Evolutionary conservation across 306 rosid genomes (phyloP).

Genomic region (Pterocarpus santalinus): DNA sequence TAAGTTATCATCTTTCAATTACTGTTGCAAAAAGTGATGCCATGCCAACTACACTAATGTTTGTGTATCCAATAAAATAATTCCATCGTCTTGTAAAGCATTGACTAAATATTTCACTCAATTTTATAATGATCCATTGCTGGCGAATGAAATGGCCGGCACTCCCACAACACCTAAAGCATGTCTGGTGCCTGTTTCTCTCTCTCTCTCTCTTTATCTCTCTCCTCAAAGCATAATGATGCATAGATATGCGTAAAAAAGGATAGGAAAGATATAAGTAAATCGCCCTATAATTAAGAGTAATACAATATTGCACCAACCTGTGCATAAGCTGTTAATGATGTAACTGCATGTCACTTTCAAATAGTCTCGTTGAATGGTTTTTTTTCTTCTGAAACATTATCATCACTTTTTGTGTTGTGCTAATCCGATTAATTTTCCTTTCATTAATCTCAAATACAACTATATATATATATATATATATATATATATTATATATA

Average conservation of each 20-base stretch:
- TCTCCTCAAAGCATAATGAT: background rate
- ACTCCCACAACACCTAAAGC: background rate
- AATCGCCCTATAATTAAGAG: background rate
- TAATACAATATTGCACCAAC: background rate
- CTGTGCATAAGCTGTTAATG: constrained; percentile 1
- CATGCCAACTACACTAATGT: no score
- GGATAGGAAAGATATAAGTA: background rate
- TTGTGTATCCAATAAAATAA: background rate
- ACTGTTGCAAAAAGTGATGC: no score
- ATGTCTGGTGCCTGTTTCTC: background rate
- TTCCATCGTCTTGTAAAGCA: background rate
- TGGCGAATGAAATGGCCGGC: constrained; percentile 32
- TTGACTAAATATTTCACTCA: constrained; percentile 14
- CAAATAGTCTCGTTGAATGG: background rate
- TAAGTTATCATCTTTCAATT: no score
- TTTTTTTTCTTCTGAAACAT: background rate
- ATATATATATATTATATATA: background rate
- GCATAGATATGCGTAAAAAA: background rate
- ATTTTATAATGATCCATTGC: constrained; percentile 5
- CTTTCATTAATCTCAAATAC: background rate
- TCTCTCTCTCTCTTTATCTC: constrained; percentile 3
- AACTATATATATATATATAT: background rate
- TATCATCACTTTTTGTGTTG: background rate
- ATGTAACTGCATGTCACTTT: background rate
- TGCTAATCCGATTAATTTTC: background rate